Percentiles rank a stretch among this genome's conserved stretches.
phyloP scores from a whole-genome alignment of 1,284 basidiomycete genomes.

The Ceratobasidium sp. region DNA sequence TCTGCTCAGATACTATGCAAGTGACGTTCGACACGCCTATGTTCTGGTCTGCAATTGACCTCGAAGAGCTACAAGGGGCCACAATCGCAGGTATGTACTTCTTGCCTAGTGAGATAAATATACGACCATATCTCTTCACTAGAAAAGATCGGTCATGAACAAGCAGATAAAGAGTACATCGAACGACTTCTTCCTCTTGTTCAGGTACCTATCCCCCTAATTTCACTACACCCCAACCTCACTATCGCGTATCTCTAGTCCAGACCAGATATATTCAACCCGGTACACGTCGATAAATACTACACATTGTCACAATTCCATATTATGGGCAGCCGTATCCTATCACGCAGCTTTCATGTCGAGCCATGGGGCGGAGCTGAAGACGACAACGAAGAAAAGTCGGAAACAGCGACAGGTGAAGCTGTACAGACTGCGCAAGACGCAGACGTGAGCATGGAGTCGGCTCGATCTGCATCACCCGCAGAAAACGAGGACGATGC shows the following conservation, averaged over 20 bases:
- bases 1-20: constrained; percentile 68
- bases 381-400: constrained; percentile 55
- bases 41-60: constrained; percentile 88
- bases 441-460: constrained; percentile 45
- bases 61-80: constrained; percentile 86
- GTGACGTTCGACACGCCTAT: constrained; percentile 89
- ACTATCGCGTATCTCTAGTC: too few relatives aligned
- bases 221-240: too few relatives aligned
- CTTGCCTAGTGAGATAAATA: constrained; percentile 15
- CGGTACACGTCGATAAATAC: constrained; percentile 62
- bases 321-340: constrained; percentile 91
- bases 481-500: constrained; percentile 53
- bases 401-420: constrained; percentile 43
- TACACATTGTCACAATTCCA: constrained; percentile 89
- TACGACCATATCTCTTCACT: constrained; percentile 44
- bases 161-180: constrained; percentile 84
- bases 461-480: constrained; percentile 54
- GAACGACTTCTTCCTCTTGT: constrained; percentile 77
- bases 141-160: constrained; percentile 90
- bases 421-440: constrained; percentile 30
- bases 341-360: constrained; percentile 91
- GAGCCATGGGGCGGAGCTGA: constrained; percentile 66
- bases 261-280: constrained; percentile 78
- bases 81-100: constrained; percentile 81
- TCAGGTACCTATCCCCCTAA: constrained; percentile 64